A percentile compares a stretch with the other conserved stretches of the same genome.
Conservation (phyloP, 2,329 filamentous ascomycete species). For the Cadophora luteo-olivacea region DNA sequence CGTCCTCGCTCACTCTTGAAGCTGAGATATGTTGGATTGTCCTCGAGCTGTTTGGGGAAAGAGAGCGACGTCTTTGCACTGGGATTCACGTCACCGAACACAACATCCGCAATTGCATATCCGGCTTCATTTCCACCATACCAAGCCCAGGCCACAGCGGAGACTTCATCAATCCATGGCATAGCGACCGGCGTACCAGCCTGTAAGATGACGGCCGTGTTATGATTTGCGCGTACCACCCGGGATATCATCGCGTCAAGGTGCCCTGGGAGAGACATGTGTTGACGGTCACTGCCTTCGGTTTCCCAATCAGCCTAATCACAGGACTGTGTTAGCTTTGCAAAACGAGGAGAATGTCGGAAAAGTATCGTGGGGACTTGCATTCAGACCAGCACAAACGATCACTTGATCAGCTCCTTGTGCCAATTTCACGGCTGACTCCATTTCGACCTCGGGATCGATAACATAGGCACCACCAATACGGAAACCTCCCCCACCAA, state of each 20-base stretch:
- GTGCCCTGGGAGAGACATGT: constrained; percentile 76
- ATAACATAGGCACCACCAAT: constrained; percentile 66
- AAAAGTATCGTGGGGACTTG: no score
- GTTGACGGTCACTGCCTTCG: constrained; percentile 77
- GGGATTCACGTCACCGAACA: constrained; percentile 77
- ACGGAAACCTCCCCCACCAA: constrained; percentile 64
- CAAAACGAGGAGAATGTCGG: no score
- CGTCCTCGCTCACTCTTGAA: constrained; percentile 72
- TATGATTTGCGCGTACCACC: constrained; percentile 69
- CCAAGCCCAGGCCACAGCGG: constrained; percentile 76
- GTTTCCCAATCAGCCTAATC: constrained; percentile 72
- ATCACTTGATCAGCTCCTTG: constrained; percentile 76
- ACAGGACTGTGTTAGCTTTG: no score
- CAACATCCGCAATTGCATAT: constrained; percentile 77
- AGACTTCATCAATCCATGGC: constrained; percentile 62
- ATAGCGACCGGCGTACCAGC: constrained; percentile 76
- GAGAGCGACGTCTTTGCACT: constrained; percentile 75
- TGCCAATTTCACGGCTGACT: constrained; percentile 70
- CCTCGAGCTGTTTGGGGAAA: constrained; percentile 70
- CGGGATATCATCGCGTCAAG: constrained; percentile 72
- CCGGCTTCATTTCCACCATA: constrained; percentile 87
- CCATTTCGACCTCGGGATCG: constrained; percentile 63
- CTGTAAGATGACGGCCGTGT: constrained; percentile 75
- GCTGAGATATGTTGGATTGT: constrained; percentile 79
- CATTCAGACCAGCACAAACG: constrained; percentile 75